Percentiles rank a stretch among this genome's conserved stretches.
Evolutionary conservation across 441 rosid genomes (phyloP).

Genomic region (Metrosideros polymorpha): DNA sequence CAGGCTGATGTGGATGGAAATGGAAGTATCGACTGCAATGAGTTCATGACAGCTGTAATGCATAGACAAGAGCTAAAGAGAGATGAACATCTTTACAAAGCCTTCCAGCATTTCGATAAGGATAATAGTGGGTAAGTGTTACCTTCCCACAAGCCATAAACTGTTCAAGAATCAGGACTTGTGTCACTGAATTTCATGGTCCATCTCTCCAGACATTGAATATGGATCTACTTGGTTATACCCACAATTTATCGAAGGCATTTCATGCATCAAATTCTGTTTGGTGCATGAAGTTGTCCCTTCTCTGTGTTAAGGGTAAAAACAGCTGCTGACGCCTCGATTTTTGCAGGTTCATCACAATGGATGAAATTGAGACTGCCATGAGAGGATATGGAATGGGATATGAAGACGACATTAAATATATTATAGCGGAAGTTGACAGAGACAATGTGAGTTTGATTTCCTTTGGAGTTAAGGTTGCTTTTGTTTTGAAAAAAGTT

Average conservation of each 20-base stretch:
- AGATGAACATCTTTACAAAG: slow-evolving; percentile 58
- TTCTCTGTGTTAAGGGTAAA: not conserved
- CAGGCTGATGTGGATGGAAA: slow-evolving; percentile 79
- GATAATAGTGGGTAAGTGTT: slow-evolving; percentile 51
- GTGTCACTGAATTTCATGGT: not conserved
- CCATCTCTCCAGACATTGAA: not conserved
- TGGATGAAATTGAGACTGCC: slow-evolving; percentile 39
- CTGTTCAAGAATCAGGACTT: not conserved
- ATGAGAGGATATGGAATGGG: slow-evolving; percentile 55
- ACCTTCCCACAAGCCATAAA: not conserved
- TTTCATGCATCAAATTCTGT: not conserved
- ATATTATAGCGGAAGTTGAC: slow-evolving; percentile 51
- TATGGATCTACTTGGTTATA: not conserved
- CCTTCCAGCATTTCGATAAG: slow-evolving; percentile 70
- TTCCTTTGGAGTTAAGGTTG: not conserved
- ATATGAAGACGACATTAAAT: slow-evolving; percentile 42
- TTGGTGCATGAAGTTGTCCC: not conserved
- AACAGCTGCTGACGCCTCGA: not conserved
- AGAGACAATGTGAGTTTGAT: slow-evolving; percentile 32
- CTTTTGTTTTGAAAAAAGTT: not conserved
- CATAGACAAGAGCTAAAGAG: slow-evolving; percentile 61
- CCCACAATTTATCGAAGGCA: not conserved
- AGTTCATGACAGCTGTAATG: slow-evolving; percentile 71
- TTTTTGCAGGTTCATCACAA: slow-evolving; percentile 38
- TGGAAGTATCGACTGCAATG: slow-evolving; percentile 62